A percentile compares a stretch with the other conserved stretches of the same genome.
Conservation (phyloP, 305 asterid genomes). For the Fraxinus angustifolia region DNA sequence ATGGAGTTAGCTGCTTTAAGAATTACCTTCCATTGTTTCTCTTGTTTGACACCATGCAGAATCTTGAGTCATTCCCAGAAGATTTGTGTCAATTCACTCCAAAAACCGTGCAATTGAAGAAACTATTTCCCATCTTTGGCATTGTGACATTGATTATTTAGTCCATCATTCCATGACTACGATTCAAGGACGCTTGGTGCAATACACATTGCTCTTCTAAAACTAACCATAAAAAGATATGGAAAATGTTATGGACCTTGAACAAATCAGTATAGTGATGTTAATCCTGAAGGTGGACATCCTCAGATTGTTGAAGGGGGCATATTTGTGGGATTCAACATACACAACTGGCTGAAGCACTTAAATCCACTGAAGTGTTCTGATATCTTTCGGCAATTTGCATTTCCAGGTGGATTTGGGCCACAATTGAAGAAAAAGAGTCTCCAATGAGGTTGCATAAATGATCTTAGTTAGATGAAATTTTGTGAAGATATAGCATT, state of each 20-base stretch:
- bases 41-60: too few species aligned
- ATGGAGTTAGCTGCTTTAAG: too few species aligned
- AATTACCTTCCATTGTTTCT: too few species aligned
- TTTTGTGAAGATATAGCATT: constrained; percentile 84
- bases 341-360: constrained; percentile 84
- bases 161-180: too few species aligned
- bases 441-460: constrained; percentile 35
- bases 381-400: constrained; percentile 82
- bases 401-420: constrained; percentile 66
- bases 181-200: too few species aligned
- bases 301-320: constrained; percentile 91
- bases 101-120: too few species aligned
- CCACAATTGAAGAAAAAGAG: constrained; percentile 74
- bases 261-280: constrained; percentile 83
- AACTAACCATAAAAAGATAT: constrained; percentile 42
- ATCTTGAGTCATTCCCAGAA: too few species aligned
- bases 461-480: constrained; percentile 63
- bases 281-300: constrained; percentile 97
- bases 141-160: too few species aligned
- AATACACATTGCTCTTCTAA: too few species aligned
- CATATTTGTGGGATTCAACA: constrained; percentile 82
- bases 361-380: constrained; percentile 88
- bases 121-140: too few species aligned
- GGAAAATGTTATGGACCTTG: constrained; percentile 95
- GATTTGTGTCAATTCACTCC: too few species aligned